Conservation (phyloP, 2,329 filamentous ascomycete genomes). For the Alternaria hordeiaustralica region DNA sequence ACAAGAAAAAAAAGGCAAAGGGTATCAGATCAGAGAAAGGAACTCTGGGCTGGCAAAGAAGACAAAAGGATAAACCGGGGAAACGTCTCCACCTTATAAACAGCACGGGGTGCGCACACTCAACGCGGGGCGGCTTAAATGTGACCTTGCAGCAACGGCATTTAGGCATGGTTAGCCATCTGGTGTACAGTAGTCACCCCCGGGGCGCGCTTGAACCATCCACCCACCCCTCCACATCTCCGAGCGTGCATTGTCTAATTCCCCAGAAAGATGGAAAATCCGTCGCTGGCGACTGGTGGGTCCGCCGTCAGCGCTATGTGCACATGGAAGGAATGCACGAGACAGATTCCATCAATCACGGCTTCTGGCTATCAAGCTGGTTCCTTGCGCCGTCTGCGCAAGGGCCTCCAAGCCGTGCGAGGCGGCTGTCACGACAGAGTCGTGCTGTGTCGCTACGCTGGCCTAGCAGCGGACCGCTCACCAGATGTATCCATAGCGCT, state of each 20-base stretch:
- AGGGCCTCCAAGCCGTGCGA: slow-evolving; percentile 15
- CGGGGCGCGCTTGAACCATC: background rate
- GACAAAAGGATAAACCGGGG: slow-evolving; percentile 17
- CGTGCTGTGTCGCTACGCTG: slow-evolving; percentile 16
- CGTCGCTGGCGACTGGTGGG: slow-evolving; percentile 17
- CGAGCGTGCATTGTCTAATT: background rate
- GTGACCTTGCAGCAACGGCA: slow-evolving; percentile 4
- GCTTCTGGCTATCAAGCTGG: slow-evolving; percentile 13
- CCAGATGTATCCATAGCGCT: slow-evolving; percentile 25
- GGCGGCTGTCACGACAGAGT: slow-evolving; percentile 20
- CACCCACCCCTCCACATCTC: background rate
- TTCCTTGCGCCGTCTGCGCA: slow-evolving; percentile 16
- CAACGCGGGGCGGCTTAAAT: slow-evolving; percentile 1
- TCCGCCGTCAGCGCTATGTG: background rate
- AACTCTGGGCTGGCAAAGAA: slow-evolving; percentile 19
- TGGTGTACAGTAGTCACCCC: background rate
- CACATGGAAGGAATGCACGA: background rate
- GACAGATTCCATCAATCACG: slow-evolving; percentile 34
- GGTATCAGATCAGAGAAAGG: slow-evolving; percentile 8
- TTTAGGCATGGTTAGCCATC: slow-evolving; percentile 1
- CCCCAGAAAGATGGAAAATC: background rate
- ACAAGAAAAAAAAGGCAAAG: slow-evolving; percentile 11
- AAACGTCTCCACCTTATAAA: slow-evolving; percentile 26
- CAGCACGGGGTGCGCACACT: slow-evolving; percentile 15
- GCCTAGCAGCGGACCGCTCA: slow-evolving; percentile 24